Base-by-base conservation (phyloP, 768 basidiomycete genomes). In the Podaxis sp. region DNA sequence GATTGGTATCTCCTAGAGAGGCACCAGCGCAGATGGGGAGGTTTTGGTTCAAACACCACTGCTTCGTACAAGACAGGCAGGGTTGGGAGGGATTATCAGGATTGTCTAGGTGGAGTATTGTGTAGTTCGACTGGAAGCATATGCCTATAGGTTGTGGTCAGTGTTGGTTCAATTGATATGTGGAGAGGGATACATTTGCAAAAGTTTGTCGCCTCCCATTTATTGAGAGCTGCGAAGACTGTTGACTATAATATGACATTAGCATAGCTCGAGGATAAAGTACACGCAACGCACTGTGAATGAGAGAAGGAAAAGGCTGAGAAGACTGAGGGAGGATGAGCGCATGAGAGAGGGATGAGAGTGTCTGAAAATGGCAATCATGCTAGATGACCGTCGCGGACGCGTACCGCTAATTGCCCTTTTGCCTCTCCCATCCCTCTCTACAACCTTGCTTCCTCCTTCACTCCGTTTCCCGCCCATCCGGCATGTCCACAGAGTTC, bases 21-120 rank as follows among this genome's bases (percentile, higher is more conserved):
- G 93, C 93, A 27, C 89, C 89, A 9, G 83, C 82, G 72, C 93
- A 96, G 49, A 94, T 96, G 15, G 82, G 78, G 40, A 97, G 80
- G 70, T 94, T 93, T 74, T 93, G 95, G 71, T 96, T 92, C 59
- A 95, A 79, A 76, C 95, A 97, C 91, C 95, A 97, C 70, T 94
- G 91, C 70, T 94, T 93, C 9, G 94, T 96, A 73, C 95, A 97
- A 4, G 93, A 91, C 25, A 94, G 80, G 73, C 95, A 97, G 8
- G 95, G 94, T 73, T 96, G 93, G 17, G 86, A 85, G 1, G 93
- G 91, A 68, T 91, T 89, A 71, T 94, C 88, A 33, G 94, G 91
- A 40, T 85, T 82, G 65, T 87, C 85, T 67, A 97, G 79, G 55
- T 84, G 90, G 61, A 96, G 78, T 68, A 96, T 96, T 25, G 90